Base-by-base conservation (phyloP, 2,329 filamentous ascomycete species). In the Exophiala lecanii-corni region DNA sequence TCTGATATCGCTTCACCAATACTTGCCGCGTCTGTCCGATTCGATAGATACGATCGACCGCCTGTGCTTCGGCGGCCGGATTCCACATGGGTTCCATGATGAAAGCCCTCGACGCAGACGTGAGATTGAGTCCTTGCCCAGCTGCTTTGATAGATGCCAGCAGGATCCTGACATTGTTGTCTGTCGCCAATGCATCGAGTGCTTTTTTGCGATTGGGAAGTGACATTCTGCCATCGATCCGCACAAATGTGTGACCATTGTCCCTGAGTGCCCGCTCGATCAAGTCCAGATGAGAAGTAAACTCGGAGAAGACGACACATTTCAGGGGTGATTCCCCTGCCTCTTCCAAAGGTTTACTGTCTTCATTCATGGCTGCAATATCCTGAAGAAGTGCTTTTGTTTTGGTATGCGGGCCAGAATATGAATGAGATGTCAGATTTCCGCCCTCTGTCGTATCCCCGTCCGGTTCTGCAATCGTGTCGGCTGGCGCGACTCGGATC, bases 11-110 rank as follows among this genome's bases (percentile, higher is more conserved):
- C 26, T 86, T 81, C 2, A 89, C 94, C n/a, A 78, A 77, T 0
- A 98, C 92, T 9, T 82, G 78, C n/a, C 92, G 76, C 56, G 79
- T 92, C 70, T 98, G 92, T 0, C 92, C 89, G 2, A 96, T 72
- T 13, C 89, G 82, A 62, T 95, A 89, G 4, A 98, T 87, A 20
- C 92, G 86, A 62, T 97, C 92, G 5, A 97, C 77, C 2, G 92
- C 92, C 66, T 98, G 92, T 4, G 89, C 86, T 64, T 98, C 91
- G 0, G 89, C 88, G 0, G 89, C 89, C 0, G 92, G 92, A 59
- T 98, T 98, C 70, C 91, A 98, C 60, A 96, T 89, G 4, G 92
- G 92, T 62, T 98, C 92, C 91, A 98, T 97, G 57, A 97, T 85
- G 62, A 92, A 97, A 10, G 94, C 91, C 42, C 79, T 84, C 60